Conservation (phyloP, 225 moss, liverwort and hornwort species). For the Pseudoscleropodium purum region DNA sequence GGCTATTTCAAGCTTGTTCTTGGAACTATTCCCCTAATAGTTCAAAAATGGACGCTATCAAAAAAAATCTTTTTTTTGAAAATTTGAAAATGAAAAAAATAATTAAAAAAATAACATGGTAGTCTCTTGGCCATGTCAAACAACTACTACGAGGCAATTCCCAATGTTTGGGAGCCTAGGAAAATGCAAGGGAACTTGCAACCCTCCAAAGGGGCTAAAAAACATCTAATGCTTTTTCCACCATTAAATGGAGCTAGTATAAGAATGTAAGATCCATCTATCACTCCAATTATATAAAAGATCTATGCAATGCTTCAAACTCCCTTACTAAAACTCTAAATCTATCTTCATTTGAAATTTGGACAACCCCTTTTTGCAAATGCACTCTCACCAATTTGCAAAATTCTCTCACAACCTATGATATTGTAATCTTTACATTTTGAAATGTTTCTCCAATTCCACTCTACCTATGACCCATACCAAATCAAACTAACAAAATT, state of each 20-base stretch:
- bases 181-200: too few relatives aligned
- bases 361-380: background rate
- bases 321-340: background rate
- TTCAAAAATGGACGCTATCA: too few relatives aligned
- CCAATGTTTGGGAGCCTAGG: too few relatives aligned
- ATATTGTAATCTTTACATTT: background rate
- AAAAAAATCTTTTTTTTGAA: too few relatives aligned
- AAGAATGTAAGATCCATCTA: background rate
- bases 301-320: background rate
- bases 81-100: too few relatives aligned
- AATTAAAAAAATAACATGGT: too few relatives aligned
- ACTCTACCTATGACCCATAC: accelerated
- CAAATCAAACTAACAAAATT: background rate
- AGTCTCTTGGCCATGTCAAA: too few relatives aligned
- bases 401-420: background rate
- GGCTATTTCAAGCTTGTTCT: too few relatives aligned
- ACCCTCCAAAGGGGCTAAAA: too few relatives aligned
- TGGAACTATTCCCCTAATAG: too few relatives aligned
- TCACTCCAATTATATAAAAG: background rate
- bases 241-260: background rate
- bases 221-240: background rate
- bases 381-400: background rate
- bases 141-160: too few relatives aligned
- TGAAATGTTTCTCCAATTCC: background rate
- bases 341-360: background rate